Evolutionary conservation across 176 grass and related monocot species (phyloP).

Genomic region (Raddia distichophylla): DNA sequence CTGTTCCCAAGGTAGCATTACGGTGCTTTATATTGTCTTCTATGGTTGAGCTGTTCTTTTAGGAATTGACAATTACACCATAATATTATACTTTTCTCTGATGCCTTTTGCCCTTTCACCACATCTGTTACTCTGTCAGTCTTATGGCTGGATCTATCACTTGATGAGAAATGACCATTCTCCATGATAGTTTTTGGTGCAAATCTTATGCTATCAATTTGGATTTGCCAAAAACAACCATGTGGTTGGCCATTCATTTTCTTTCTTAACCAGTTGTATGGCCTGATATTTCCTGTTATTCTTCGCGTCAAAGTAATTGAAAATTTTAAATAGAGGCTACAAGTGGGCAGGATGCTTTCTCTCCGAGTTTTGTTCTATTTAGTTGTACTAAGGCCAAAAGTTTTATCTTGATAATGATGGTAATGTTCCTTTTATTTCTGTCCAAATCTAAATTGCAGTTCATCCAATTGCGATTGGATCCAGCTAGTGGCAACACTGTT

Average conservation of each 20-base stretch:
- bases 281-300: constrained; percentile 16
- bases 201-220: constrained; percentile 2
- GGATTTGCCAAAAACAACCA: background rate
- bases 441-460: constrained; percentile 57
- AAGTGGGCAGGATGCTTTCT: background rate
- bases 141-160: background rate
- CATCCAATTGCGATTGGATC: constrained; percentile 76
- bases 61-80: background rate
- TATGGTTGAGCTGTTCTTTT: constrained; percentile 27
- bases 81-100: background rate
- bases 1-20: constrained; percentile 87
- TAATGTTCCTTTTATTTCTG: constrained; percentile 31
- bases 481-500: constrained; percentile 75
- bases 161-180: background rate
- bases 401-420: constrained; percentile 1
- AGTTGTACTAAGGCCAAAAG: constrained; percentile 11
- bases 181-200: background rate
- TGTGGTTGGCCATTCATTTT: background rate
- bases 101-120: background rate
- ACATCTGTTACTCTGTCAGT: background rate
- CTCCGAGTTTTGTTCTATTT: background rate
- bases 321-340: constrained; percentile 6
- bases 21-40: background rate
- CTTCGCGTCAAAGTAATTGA: background rate
- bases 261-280: background rate